Evolutionary conservation across 2,329 filamentous ascomycete genomes (phyloP), one percentile per base, ranked within the genome.

Genomic region (Emergomyces orientalis): DNA sequence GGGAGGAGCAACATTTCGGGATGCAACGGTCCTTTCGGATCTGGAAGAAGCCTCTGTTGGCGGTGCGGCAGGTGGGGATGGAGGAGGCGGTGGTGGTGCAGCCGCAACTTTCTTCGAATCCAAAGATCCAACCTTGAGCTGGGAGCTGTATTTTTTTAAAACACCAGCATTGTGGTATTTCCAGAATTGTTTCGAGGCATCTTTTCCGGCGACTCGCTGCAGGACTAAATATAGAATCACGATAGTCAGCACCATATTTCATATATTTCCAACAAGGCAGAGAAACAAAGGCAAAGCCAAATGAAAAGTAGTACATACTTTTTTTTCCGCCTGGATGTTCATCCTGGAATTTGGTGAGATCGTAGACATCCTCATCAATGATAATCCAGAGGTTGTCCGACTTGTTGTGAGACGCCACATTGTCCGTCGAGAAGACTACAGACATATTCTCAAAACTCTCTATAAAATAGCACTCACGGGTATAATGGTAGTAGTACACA

Each of bases 361-460:
- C 93, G 77, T 96, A 97, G 69, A 97, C 93, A 77, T 97, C 93
- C 71, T 92, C 89, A 69, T 97, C 93, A 68, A 97, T 86, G 67
- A 95, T 85, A 72, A 97, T 90, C 85, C 87, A 97, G 65, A 97
- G 82, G 74, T 87, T 88, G 72, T 91, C 86, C 55, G 87, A 77
- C 80, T 93, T 96, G 82, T 91, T 96, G 78, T 97, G 92, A 78
- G 89, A 86, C 74, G 92, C 87, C 66, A 99, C 93, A 75, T 97
- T 92, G 80, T 84, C 84, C 68, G 86, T 82, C 62, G 87, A 88
- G 76, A 96, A 97, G 37, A 85, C 88, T 79, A 94, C 89, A 59
- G 92, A 89, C 94, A 99, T 99, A 71, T 63, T 83, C 17, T n/a
- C 54, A 41, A n/a, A n/a, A 2, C n/a, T 27, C 39, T 32, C 8